These are phyloP conservation scores for Exidia glandulosa DNA, from an alignment of 768 basidiomycete species.

Conservation along the genomic window DNA sequence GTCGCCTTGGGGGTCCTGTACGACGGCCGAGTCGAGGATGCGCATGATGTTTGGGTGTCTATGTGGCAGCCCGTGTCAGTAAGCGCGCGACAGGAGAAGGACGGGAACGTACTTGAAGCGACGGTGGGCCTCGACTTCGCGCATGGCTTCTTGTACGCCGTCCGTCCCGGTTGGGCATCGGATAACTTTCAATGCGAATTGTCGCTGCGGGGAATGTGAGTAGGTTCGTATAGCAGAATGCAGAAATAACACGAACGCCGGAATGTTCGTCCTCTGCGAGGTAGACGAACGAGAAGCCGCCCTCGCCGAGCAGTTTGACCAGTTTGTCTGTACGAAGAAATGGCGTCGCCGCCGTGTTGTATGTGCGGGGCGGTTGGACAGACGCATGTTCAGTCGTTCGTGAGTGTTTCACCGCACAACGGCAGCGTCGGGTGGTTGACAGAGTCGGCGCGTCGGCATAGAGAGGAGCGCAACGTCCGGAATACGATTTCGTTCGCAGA, in stretches of 20 bases:
- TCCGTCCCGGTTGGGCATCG: slow-evolving; percentile 83
- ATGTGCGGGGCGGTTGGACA: too few species aligned
- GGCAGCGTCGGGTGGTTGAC: too few species aligned
- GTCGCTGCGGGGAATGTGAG: slow-evolving; percentile 38
- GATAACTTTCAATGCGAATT: slow-evolving; percentile 96
- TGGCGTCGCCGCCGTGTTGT: too few species aligned
- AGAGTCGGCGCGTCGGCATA: too few species aligned
- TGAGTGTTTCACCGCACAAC: too few species aligned
- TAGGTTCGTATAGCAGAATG: slow-evolving; percentile 1
- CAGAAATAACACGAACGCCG: slow-evolving; percentile 41
- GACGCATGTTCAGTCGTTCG: neutral
- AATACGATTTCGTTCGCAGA: too few species aligned
- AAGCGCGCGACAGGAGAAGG: slow-evolving; percentile 21
- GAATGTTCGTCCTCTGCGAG: slow-evolving; percentile 78
- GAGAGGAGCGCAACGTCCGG: too few species aligned
- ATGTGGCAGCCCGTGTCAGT: slow-evolving; percentile 31
- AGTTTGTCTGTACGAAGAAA: too few species aligned
- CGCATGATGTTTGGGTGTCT: slow-evolving; percentile 97
- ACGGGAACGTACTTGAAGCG: too few species aligned
- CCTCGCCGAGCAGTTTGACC: slow-evolving; percentile 87
- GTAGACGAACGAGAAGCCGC: slow-evolving; percentile 90
- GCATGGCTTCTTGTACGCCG: slow-evolving; percentile 80
- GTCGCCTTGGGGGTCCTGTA: slow-evolving; percentile 87
- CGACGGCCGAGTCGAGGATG: slow-evolving; percentile 87
- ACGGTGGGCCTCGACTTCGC: slow-evolving; percentile 86